Percentiles rank a stretch among this genome's conserved stretches.
phyloP scores from a whole-genome alignment of 1,139 yeast genomes.

The Yamadazyma diddensiae region DNA sequence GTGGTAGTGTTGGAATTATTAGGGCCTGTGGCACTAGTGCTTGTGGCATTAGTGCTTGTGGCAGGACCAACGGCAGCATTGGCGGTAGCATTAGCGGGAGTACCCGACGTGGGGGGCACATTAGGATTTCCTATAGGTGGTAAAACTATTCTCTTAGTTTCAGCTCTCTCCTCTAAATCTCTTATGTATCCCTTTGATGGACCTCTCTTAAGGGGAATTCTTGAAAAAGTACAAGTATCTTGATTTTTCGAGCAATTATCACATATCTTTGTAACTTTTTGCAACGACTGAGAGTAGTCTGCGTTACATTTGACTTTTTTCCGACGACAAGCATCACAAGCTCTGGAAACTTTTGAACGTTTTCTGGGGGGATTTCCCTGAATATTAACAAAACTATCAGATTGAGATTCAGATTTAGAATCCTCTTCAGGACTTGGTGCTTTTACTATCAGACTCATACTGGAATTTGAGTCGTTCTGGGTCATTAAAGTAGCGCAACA shows the following conservation, averaged over 20 bases:
- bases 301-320: slow-evolving; percentile 67
- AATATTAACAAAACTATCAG: background rate
- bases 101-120: background rate
- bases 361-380: slow-evolving; percentile 38
- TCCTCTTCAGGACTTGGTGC: background rate
- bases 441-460: no score
- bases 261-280: slow-evolving; percentile 49
- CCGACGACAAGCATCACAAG: slow-evolving; percentile 66
- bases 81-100: background rate
- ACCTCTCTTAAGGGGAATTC: slow-evolving; percentile 73
- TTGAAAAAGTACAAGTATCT: slow-evolving; percentile 58
- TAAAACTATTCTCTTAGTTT: slow-evolving; percentile 8
- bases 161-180: slow-evolving; percentile 33
- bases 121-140: slow-evolving; percentile 3
- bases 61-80: no score
- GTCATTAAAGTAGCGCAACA: no score
- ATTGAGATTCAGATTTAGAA: background rate
- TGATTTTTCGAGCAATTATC: slow-evolving; percentile 54
- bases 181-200: slow-evolving; percentile 69
- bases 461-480: no score
- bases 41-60: slow-evolving; percentile 7
- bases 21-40: slow-evolving; percentile 13
- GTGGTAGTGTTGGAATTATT: background rate
- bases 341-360: slow-evolving; percentile 64
- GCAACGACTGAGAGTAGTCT: slow-evolving; percentile 39